Conservation (phyloP, 345 rosid genomes). For the Nephelium lappaceum region DNA sequence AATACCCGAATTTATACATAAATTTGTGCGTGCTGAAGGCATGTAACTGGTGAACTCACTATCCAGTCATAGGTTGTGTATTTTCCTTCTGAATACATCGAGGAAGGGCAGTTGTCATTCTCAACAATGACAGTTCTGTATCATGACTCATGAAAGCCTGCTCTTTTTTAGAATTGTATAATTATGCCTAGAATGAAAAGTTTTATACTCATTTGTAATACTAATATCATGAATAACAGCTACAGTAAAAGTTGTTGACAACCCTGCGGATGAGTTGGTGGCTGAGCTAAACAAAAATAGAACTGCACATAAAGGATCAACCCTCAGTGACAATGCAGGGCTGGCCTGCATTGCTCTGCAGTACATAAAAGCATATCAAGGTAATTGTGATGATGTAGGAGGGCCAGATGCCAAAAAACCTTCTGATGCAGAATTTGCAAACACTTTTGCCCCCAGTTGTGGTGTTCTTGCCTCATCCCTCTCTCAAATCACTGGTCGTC, state of each 20-base stretch:
- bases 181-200: constrained; percentile 5
- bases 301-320: constrained; percentile 52
- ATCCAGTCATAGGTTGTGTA: neutral
- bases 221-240: neutral
- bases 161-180: neutral
- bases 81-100: too few species aligned
- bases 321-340: constrained; percentile 59
- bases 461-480: constrained; percentile 54
- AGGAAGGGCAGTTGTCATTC: too few species aligned
- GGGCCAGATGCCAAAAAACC: constrained; percentile 72
- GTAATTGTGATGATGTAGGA: constrained; percentile 60
- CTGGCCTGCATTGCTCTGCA: constrained; percentile 78
- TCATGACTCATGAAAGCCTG: neutral
- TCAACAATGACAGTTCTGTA: neutral
- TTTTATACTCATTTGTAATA: neutral
- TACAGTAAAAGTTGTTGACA: constrained; percentile 52
- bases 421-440: constrained; percentile 50
- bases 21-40: neutral
- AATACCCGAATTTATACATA: too few species aligned
- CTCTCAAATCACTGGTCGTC: constrained; percentile 63
- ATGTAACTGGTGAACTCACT: neutral
- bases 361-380: constrained; percentile 70
- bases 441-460: constrained; percentile 69
- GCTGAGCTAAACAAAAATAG: constrained; percentile 51
- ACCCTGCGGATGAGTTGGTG: constrained; percentile 74